Evolutionary conservation across 1,139 yeast genomes (phyloP).

Genomic region (Kodamaea plutei): DNA sequence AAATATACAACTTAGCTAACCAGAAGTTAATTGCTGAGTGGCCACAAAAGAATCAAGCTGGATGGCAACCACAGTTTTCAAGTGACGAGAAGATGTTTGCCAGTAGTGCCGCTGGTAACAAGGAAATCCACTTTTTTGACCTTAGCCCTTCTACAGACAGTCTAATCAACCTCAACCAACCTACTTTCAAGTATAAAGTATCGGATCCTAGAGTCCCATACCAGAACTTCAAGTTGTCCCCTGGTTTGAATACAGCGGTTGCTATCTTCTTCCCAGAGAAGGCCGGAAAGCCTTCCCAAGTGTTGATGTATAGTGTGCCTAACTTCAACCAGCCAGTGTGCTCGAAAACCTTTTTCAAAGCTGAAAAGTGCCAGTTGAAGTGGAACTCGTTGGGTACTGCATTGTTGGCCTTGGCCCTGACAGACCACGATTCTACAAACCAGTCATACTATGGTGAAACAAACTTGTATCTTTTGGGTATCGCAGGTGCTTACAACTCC

Average conservation of each 20-base stretch:
- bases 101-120: conserved; percentile 49
- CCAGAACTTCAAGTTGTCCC: conserved; percentile 61
- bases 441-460: conserved; percentile 97
- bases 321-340: conserved; percentile 78
- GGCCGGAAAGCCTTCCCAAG: conserved; percentile 81
- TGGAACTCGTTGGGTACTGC: conserved; percentile 98
- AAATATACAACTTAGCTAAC: conserved; percentile 56
- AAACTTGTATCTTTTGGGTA: conserved; percentile 82
- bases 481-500: conserved; percentile 89
- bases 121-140: conserved; percentile 73
- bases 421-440: conserved; percentile 93
- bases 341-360: conserved; percentile 87
- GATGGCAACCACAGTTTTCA: conserved; percentile 90
- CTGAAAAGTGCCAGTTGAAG: conserved; percentile 85
- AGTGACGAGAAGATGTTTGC: conserved; percentile 72
- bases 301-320: conserved; percentile 75
- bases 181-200: conserved; percentile 57
- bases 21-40: conserved; percentile 58
- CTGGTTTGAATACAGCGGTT: conserved; percentile 88
- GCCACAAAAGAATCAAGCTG: conserved; percentile 78
- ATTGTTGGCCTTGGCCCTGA: conserved; percentile 84
- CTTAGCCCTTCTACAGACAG: conserved; percentile 43
- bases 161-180: conserved; percentile 39
- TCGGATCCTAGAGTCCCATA: conserved; percentile 56
- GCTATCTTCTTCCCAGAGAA: conserved; percentile 89